These are phyloP conservation scores for Fusarium heterosporum DNA, from an alignment of 2,329 filamentous ascomycete species.

Conservation along the genomic window DNA sequence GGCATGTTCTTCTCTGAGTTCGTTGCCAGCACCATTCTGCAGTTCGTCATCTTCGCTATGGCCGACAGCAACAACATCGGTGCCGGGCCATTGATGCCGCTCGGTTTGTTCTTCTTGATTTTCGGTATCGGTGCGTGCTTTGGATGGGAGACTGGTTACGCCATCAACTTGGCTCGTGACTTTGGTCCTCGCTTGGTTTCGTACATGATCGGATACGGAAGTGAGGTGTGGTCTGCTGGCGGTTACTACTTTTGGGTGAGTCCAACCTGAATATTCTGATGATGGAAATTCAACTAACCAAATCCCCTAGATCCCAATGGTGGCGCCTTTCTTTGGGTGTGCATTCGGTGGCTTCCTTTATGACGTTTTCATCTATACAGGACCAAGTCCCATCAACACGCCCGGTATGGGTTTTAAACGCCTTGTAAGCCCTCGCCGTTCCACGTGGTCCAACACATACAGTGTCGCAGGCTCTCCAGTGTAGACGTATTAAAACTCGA, in stretches of 20 bases:
- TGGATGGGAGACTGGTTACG: slow-evolving; percentile 82
- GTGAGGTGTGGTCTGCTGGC: slow-evolving; percentile 74
- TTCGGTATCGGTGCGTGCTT: slow-evolving; percentile 80
- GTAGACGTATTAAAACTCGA: background rate
- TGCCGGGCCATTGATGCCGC: slow-evolving; percentile 66
- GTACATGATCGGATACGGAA: slow-evolving; percentile 75
- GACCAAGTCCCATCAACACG: slow-evolving; percentile 76
- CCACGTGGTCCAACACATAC: slow-evolving; percentile 54
- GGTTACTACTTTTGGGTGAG: slow-evolving; percentile 79
- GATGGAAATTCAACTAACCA: slow-evolving; percentile 4
- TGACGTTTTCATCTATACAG: slow-evolving; percentile 76
- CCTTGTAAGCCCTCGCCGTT: slow-evolving; percentile 53
- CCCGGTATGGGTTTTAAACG: slow-evolving; percentile 72
- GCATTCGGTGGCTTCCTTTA: slow-evolving; percentile 74
- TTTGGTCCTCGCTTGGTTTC: slow-evolving; percentile 76
- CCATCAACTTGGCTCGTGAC: slow-evolving; percentile 79
- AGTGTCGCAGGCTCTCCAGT: slow-evolving; percentile 41
- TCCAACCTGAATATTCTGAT: slow-evolving; percentile 4
- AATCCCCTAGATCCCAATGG: slow-evolving; percentile 71
- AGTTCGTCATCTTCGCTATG: slow-evolving; percentile 78
- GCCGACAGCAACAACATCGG: slow-evolving; percentile 69
- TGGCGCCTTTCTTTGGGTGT: slow-evolving; percentile 75
- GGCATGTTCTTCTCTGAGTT: slow-evolving; percentile 80
- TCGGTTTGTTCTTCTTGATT: slow-evolving; percentile 77
- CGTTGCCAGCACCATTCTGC: slow-evolving; percentile 73